Evolutionary conservation across 768 basidiomycete genomes (phyloP).

Genomic region (Boletus reticulatus): DNA sequence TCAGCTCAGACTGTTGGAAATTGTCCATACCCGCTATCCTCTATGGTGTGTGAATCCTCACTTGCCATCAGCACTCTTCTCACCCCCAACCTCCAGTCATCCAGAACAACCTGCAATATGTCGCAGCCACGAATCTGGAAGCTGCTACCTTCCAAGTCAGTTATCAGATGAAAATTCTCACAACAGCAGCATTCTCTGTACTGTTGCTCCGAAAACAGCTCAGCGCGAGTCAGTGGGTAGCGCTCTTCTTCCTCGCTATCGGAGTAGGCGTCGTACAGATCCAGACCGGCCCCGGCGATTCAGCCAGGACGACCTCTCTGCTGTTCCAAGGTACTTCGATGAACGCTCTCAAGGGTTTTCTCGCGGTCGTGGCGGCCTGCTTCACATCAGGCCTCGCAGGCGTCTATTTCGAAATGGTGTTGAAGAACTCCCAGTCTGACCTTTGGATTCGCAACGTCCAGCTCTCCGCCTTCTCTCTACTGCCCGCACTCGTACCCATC

Average conservation of each 20-base stretch:
- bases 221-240: slow-evolving; percentile 74
- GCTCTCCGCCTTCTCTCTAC: slow-evolving; percentile 88
- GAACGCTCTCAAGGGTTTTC: slow-evolving; percentile 81
- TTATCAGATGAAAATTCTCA: slow-evolving; percentile 97
- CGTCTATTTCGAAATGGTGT: slow-evolving; percentile 97
- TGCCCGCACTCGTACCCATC: slow-evolving; percentile 83
- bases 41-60: slow-evolving; percentile 52
- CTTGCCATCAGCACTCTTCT: not conserved
- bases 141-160: slow-evolving; percentile 97
- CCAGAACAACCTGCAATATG: slow-evolving; percentile 95
- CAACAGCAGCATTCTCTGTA: slow-evolving; percentile 88
- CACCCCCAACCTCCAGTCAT: slow-evolving; percentile 49
- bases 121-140: slow-evolving; percentile 90
- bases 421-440: slow-evolving; percentile 86
- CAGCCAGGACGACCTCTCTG: slow-evolving; percentile 28
- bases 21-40: slow-evolving; percentile 94
- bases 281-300: slow-evolving; percentile 43
- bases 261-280: slow-evolving; percentile 91
- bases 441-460: slow-evolving; percentile 98
- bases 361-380: slow-evolving; percentile 88
- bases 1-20: slow-evolving; percentile 95
- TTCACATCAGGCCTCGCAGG: slow-evolving; percentile 95
- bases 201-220: slow-evolving; percentile 76
- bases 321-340: slow-evolving; percentile 52
- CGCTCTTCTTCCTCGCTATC: slow-evolving; percentile 79